These are phyloP conservation scores for Colletotrichum sp. DNA, from an alignment of 2,329 filamentous ascomycete genomes.

Conservation along the genomic window DNA sequence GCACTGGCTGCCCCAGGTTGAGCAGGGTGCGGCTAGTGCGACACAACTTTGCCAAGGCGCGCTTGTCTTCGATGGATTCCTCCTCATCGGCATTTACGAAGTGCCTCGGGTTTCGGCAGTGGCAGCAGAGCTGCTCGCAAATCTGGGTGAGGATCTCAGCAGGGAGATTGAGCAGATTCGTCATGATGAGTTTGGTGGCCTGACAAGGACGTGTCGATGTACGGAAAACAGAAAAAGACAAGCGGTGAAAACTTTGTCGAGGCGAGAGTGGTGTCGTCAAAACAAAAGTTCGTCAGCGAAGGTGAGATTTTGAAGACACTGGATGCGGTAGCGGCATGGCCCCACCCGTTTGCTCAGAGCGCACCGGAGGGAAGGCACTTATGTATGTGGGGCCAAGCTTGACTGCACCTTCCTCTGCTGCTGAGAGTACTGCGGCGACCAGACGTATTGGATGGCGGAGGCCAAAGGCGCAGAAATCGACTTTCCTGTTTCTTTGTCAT, in stretches of 20 bases:
- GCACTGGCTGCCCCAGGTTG: background rate
- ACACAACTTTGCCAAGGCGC: background rate
- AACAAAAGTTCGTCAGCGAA: background rate
- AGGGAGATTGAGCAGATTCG: background rate
- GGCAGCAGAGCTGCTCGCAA: background rate
- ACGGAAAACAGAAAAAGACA: fast-evolving
- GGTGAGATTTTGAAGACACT: background rate
- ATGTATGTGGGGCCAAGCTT: background rate
- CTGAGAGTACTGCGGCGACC: fast-evolving
- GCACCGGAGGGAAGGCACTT: background rate
- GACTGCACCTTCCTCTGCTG: background rate
- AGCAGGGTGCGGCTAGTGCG: background rate
- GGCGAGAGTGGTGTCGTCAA: background rate
- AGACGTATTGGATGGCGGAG: fast-evolving
- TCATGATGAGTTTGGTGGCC: background rate
- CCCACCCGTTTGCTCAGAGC: background rate
- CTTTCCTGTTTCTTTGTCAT: too few relatives aligned
- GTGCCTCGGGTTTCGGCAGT: background rate
- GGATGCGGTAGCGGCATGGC: background rate
- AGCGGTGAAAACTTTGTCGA: background rate
- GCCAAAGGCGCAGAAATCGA: too few relatives aligned
- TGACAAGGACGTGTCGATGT: too few relatives aligned
- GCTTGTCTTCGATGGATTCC: background rate
- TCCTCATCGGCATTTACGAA: background rate
- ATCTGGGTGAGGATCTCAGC: background rate